Evolutionary conservation across 2,329 filamentous ascomycete genomes (phyloP).

Genomic region (Trichoderma asperellum): DNA sequence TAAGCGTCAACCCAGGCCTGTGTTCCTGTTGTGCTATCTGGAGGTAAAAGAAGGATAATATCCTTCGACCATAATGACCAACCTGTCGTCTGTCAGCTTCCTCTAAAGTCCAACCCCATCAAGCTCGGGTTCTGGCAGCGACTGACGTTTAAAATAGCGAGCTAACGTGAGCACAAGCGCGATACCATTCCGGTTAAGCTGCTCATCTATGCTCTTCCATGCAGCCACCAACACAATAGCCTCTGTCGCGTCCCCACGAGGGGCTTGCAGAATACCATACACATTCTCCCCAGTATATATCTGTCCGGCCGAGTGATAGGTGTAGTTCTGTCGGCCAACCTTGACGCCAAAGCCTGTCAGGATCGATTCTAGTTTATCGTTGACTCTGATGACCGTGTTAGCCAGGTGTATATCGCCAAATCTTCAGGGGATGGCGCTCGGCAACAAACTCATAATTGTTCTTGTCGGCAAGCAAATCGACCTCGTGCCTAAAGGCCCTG

Average conservation of each 20-base stretch:
- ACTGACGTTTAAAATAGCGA: slow-evolving; percentile 85
- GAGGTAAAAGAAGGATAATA: slow-evolving; percentile 87
- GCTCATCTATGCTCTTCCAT: slow-evolving; percentile 79
- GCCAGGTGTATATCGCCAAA: background rate
- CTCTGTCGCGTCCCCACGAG: slow-evolving; percentile 93
- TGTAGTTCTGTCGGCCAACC: slow-evolving; percentile 84
- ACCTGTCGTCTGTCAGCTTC: slow-evolving; percentile 49
- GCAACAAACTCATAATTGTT: slow-evolving; percentile 56
- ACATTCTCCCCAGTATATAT: slow-evolving; percentile 82
- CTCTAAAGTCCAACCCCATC: no score
- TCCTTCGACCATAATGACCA: slow-evolving; percentile 99
- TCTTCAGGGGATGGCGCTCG: background rate
- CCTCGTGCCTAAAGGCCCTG: slow-evolving; percentile 83
- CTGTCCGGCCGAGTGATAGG: slow-evolving; percentile 77
- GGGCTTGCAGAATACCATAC: slow-evolving; percentile 91
- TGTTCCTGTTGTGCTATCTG: slow-evolving; percentile 85
- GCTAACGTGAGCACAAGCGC: slow-evolving; percentile 84
- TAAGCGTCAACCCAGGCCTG: slow-evolving; percentile 99
- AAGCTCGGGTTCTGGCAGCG: background rate
- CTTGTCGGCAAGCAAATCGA: slow-evolving; percentile 63
- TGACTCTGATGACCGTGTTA: slow-evolving; percentile 51
- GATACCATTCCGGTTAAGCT: slow-evolving; percentile 84
- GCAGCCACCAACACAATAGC: slow-evolving; percentile 91
- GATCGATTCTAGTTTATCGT: slow-evolving; percentile 74
- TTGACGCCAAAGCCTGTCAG: slow-evolving; percentile 82